A percentile compares a stretch with the other conserved stretches of the same genome.
Conservation (phyloP, 768 basidiomycete genomes). For the Pisolithus tinctorius region DNA sequence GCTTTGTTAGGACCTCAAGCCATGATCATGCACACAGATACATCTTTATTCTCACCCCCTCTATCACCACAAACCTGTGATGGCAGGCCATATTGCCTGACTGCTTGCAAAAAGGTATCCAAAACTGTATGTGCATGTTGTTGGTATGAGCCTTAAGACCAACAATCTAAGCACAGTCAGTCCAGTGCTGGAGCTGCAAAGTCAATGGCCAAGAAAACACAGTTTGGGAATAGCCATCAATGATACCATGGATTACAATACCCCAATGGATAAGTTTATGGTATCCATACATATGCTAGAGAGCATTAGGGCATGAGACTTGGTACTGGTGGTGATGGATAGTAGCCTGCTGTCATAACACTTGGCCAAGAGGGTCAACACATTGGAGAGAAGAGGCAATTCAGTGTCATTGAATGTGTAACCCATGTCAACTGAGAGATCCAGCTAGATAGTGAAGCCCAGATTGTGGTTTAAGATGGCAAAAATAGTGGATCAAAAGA, state of each 20-base stretch:
- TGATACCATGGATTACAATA: constrained; percentile 32
- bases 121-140: constrained; percentile 13
- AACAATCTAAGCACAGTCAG: background rate
- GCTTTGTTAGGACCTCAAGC: constrained; percentile 22
- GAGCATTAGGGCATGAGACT: background rate
- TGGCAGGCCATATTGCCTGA: constrained; percentile 16
- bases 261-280: constrained; percentile 30
- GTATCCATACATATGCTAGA: constrained; percentile 13
- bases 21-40: constrained; percentile 31
- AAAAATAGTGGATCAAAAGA: constrained; percentile 6
- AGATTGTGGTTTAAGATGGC: constrained; percentile 3
- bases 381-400: background rate
- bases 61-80: constrained; percentile 27
- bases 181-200: no score
- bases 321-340: background rate
- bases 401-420: background rate
- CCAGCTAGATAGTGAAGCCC: constrained; percentile 7
- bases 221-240: constrained; percentile 42
- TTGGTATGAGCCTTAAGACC: constrained; percentile 8
- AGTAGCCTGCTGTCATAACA: background rate
- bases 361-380: background rate
- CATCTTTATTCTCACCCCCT: constrained; percentile 29
- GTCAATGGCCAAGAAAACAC: constrained; percentile 8
- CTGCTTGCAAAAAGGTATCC: constrained; percentile 7
- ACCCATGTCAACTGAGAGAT: background rate